Base-by-base conservation (phyloP, 1,284 basidiomycete species). In the Erythrobasidium hasegawianum region DNA sequence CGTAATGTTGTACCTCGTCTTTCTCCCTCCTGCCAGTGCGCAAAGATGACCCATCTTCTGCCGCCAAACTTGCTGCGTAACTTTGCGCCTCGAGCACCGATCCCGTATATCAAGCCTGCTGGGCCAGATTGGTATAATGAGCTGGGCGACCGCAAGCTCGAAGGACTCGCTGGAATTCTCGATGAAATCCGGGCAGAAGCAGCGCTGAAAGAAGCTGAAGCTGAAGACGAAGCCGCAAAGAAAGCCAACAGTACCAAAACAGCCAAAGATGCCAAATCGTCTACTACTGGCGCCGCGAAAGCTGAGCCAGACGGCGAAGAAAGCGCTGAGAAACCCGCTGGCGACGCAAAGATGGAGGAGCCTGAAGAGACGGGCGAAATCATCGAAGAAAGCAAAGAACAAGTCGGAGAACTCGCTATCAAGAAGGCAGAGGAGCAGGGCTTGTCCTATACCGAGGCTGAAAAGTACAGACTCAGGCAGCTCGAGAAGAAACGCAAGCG, bases 1-100 rank as follows among this genome's bases (percentile, higher is more conserved):
- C n/a, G n/a, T n/a, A n/a, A n/a, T 24, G 14, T 47, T 16, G 16
- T 24, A 47, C 7, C 43, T 16, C 4, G 14, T 16, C 43, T 14
- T 47, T 47, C n/a, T 47, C 43, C 7, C 43, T 47, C n/a, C 43
- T 47, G 4, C 43, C 43, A 47, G 24, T 5, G 43, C n/a, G 43
- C 13, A 52, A n/a, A 13, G 10, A 64, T 71, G 69, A 74, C 75
- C 2, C 75, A 75, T 62, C 71, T 94, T 43, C 83, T 97, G 49
- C 93, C 93, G 5, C 90, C 91, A 9, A 95, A 96, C 78, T 85
- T 97, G 57, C 85, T 96, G 77, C 90, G 92, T 78, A 87, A 97
- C 71, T 97, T 97, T 76, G 88, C 91, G 0, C 92, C 93, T 14
- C 86, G 93, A 16, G 89, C 92, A 1, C 88, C 87, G 2, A 83